These are phyloP conservation scores for Naegleria lovaniensis DNA, from an alignment of 208 protist species.

Conservation along the genomic window DNA sequence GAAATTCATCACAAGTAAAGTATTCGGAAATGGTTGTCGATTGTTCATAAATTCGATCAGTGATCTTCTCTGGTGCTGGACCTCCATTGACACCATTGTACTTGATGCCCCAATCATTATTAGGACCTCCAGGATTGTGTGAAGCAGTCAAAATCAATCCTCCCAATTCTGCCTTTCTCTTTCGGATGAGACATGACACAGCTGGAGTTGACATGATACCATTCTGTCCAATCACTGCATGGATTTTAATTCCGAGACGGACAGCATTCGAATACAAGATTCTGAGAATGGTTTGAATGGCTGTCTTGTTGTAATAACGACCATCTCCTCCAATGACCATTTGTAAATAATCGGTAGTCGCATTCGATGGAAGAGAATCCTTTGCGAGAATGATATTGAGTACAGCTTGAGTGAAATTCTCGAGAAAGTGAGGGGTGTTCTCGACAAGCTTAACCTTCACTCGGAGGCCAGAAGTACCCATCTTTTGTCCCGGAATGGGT, in stretches of 20 bases:
- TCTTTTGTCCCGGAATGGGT: constrained; percentile 77
- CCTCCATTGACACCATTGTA: constrained; percentile 95
- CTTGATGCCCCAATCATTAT: constrained; percentile 97
- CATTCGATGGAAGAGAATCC: constrained; percentile 30
- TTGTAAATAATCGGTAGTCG: constrained; percentile 42
- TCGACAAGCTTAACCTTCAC: constrained; percentile 84
- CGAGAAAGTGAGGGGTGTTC: constrained; percentile 78
- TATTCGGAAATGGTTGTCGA: constrained; percentile 66
- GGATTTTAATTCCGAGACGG: constrained; percentile 25
- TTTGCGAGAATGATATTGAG: constrained; percentile 71
- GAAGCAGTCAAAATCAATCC: constrained; percentile 93
- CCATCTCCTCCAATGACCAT: constrained; percentile 91
- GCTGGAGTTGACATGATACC: constrained; percentile 92
- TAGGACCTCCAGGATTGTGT: constrained; percentile 94
- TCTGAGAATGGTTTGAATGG: constrained; percentile 84
- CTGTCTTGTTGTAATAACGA: constrained; percentile 79
- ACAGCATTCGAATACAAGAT: constrained; percentile 87
- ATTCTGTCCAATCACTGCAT: constrained; percentile 76
- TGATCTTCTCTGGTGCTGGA: constrained; percentile 86
- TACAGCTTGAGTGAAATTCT: constrained; percentile 93
- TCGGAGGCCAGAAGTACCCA: constrained; percentile 88
- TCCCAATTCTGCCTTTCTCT: constrained; percentile 59
- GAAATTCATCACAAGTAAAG: constrained; percentile 46
- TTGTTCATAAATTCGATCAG: constrained; percentile 79
- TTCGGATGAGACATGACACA: constrained; percentile 81